Evolutionary conservation across 2,329 filamentous ascomycete species (phyloP), one percentile per base, ranked within the genome.

Genomic region (Cladobotryum protrusum): DNA sequence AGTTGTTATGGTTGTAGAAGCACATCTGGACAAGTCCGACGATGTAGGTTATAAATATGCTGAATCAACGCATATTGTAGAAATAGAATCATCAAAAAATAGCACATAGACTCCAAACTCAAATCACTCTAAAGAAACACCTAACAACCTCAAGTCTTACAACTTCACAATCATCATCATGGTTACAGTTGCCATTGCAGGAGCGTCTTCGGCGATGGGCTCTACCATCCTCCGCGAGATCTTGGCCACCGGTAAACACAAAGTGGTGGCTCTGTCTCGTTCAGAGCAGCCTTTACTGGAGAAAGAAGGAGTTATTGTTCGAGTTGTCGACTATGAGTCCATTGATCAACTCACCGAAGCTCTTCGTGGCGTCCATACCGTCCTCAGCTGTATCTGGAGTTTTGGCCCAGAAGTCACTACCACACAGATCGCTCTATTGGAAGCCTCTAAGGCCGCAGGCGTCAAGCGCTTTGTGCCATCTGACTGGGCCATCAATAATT

Each of bases 221-320:
- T 51, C 49, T 11, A 51, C 47, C 45, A 48, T 51, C 45, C 47
- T 51, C 33, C 8, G 14, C 35, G 39, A 37, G n/a, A 48, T 51
- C 33, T 37, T 51, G 5, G 49, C 49, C 15, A 43, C 39, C 19
- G 48, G 48, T 14, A 47, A 51, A 14, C 49, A 51, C 20, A 32
- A 42, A 9, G 44, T 51, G 17, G 40, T 51, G 12, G n/a, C 48
- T 24, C 43, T 51, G 20, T 33, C 39, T 9, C 49, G 49, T 20
- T 51, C 49, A 14, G 37, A 45, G 19, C 37, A 24, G 5, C 45
- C 49, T 4, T 45, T 33, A 2, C 49, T 51, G 3, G 44, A 51
- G 20, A 24, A 12, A 11, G 19, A 34, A 44, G 49, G 49, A 13
- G 45, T 35, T 6, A 29, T 43, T 13, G 39, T 51, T 24, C 35